Evolutionary conservation across 2,329 filamentous ascomycete genomes (phyloP).

Genomic region (Beauveria bassiana): DNA sequence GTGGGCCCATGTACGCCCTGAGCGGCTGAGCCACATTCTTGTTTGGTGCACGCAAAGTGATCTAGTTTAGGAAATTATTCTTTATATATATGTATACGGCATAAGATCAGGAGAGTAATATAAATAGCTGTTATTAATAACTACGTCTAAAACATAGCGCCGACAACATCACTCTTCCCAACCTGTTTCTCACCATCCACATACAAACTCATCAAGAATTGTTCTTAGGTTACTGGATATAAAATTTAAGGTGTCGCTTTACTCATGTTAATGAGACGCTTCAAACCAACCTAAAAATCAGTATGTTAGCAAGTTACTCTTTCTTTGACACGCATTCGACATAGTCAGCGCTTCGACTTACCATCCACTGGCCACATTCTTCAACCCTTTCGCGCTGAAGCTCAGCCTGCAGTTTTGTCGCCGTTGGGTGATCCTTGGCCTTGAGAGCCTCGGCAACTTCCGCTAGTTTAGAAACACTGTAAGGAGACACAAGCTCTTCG

Average conservation of each 20-base stretch:
- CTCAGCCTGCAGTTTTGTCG: conserved; percentile 62
- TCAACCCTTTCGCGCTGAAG: conserved; percentile 70
- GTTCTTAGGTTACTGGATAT: conserved; percentile 12
- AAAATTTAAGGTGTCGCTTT: conserved; percentile 54
- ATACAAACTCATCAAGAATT: conserved; percentile 16
- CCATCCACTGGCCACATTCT: conserved; percentile 83
- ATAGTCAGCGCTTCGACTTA: conserved; percentile 35
- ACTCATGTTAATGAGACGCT: conserved; percentile 72
- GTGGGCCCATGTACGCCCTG: neutral
- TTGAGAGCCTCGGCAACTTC: conserved; percentile 60
- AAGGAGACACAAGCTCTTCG: conserved; percentile 75
- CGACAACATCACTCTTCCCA: conserved; percentile 13
- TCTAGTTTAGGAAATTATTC: no score
- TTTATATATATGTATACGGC: neutral
- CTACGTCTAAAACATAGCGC: conserved; percentile 15
- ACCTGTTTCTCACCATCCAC: conserved; percentile 19
- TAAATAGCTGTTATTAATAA: conserved; percentile 14
- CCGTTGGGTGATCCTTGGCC: conserved; percentile 59
- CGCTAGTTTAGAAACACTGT: conserved; percentile 62
- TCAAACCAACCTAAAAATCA: conserved; percentile 57
- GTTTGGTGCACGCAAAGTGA: neutral
- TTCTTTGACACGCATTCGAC: no score
- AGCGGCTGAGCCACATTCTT: no score
- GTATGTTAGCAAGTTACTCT: conserved; percentile 30
- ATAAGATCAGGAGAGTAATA: neutral